A percentile compares a stretch with the other conserved stretches of the same genome.
Evolutionary conservation across 192 early-diverging fungal genomes (phyloP).

Genomic region (Neocallimastix lanati): DNA sequence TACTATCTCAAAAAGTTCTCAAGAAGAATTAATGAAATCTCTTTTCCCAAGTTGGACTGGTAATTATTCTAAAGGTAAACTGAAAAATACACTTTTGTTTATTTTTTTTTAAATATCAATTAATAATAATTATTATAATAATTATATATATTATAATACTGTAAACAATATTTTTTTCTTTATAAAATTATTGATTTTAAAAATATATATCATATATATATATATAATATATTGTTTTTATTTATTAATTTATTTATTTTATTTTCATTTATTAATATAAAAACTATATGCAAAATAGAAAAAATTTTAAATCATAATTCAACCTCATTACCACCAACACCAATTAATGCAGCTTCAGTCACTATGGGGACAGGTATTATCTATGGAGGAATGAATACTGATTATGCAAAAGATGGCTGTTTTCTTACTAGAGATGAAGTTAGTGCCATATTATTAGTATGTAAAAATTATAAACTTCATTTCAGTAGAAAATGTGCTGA

Average conservation of each 20-base stretch:
- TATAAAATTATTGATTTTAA: no score
- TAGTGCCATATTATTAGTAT: conserved; percentile 41
- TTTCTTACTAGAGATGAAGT: conserved; percentile 54
- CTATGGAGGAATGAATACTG: background rate
- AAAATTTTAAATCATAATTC: background rate
- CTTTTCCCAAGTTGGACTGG: conserved; percentile 43
- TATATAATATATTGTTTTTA: no score
- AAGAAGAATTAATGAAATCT: conserved; percentile 31
- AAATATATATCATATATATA: no score
- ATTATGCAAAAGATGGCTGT: background rate
- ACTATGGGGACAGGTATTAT: background rate
- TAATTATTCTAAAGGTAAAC: conserved; percentile 1
- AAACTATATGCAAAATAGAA: no score
- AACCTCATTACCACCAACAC: background rate
- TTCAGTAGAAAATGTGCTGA: conserved; percentile 55
- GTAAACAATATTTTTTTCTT: no score
- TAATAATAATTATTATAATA: no score
- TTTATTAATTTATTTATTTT: no score
- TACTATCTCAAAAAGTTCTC: conserved; percentile 19
- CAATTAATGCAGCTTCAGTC: background rate
- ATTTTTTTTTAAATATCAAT: no score
- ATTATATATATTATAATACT: no score
- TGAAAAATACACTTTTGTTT: no score
- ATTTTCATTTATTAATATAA: no score
- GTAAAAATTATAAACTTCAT: conserved; percentile 60